Conservation (phyloP, 2,329 filamentous ascomycete genomes). For the Sporothrix humicola region DNA sequence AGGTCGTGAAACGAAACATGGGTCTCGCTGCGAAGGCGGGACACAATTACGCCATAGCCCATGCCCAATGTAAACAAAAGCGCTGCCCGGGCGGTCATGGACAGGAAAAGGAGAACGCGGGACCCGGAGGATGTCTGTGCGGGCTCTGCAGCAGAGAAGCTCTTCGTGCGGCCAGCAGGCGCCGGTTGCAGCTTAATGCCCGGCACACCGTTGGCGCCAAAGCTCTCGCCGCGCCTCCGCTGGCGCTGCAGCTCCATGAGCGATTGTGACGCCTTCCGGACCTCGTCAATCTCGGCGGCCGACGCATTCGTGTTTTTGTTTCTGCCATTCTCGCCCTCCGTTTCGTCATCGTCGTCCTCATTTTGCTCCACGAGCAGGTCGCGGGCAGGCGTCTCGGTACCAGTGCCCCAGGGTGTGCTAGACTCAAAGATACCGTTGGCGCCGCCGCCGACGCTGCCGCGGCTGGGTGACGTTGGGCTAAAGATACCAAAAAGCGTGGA, state of each 20-base stretch:
- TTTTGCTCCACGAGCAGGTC: constrained; percentile 19
- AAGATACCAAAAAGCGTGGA: constrained; percentile 94
- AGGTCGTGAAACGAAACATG: constrained; percentile 46
- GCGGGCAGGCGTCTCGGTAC: constrained; percentile 68
- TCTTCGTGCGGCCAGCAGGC: constrained; percentile 37
- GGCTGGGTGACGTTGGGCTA: constrained; percentile 57
- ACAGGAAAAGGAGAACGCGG: constrained; percentile 49
- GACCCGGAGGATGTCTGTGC: constrained; percentile 41
- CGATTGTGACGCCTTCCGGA: constrained; percentile 36
- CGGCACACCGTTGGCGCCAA: constrained; percentile 12
- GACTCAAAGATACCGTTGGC: constrained; percentile 49
- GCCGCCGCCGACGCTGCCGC: constrained; percentile 41
- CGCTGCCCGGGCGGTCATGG: constrained; percentile 61
- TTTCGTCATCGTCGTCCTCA: constrained; percentile 5
- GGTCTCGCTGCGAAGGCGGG: constrained; percentile 72
- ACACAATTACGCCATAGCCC: constrained; percentile 81
- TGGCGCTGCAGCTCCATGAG: constrained; percentile 37
- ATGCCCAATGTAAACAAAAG: constrained; percentile 81
- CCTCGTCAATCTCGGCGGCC: constrained; percentile 34
- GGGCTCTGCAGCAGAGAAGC: constrained; percentile 43
- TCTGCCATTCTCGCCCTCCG: not conserved
- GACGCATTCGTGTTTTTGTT: not conserved
- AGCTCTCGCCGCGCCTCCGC: constrained; percentile 20
- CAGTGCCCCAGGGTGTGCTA: constrained; percentile 78
- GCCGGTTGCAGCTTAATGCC: constrained; percentile 18